Evolutionary conservation across 148 eudicot genomes (phyloP).

Genomic region (Amaranthus cruentus): DNA sequence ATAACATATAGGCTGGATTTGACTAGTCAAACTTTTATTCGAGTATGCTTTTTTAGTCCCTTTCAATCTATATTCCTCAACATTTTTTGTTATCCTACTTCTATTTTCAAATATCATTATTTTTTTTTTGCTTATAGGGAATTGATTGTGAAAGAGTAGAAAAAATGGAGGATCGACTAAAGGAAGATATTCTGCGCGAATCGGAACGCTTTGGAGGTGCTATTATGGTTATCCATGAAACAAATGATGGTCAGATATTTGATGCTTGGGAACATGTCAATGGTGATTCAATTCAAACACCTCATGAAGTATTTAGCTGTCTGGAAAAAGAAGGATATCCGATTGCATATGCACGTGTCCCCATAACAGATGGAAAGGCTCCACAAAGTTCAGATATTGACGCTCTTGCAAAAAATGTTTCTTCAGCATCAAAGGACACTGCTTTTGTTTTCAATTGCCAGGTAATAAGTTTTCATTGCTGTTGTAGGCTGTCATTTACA

Average conservation of each 20-base stretch:
- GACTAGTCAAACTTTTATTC: too few species aligned
- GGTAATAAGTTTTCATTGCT: constrained; percentile 36
- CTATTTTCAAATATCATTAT: too few species aligned
- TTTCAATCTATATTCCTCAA: too few species aligned
- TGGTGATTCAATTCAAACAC: constrained; percentile 68
- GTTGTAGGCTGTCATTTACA: background rate
- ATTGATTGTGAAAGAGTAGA: constrained; percentile 89
- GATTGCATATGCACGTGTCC: constrained; percentile 90
- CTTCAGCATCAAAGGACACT: constrained; percentile 73
- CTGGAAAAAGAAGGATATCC: constrained; percentile 77
- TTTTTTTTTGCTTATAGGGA: constrained; percentile 40
- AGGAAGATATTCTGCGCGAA: constrained; percentile 84
- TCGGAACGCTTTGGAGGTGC: constrained; percentile 76
- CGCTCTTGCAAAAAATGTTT: constrained; percentile 60
- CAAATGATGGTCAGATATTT: constrained; percentile 71
- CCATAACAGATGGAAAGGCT: constrained; percentile 97
- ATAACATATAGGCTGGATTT: too few species aligned
- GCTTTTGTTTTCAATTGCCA: constrained; percentile 97
- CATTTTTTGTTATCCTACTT: too few species aligned
- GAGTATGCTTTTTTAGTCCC: too few species aligned
- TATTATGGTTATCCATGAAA: constrained; percentile 95
- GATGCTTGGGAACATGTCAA: constrained; percentile 89
- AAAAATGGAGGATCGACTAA: constrained; percentile 89
- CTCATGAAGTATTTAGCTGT: constrained; percentile 73
- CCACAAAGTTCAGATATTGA: constrained; percentile 97